phyloP scores from a whole-genome alignment of 306 rosid genomes.

The Cucumis cinereus region DNA sequence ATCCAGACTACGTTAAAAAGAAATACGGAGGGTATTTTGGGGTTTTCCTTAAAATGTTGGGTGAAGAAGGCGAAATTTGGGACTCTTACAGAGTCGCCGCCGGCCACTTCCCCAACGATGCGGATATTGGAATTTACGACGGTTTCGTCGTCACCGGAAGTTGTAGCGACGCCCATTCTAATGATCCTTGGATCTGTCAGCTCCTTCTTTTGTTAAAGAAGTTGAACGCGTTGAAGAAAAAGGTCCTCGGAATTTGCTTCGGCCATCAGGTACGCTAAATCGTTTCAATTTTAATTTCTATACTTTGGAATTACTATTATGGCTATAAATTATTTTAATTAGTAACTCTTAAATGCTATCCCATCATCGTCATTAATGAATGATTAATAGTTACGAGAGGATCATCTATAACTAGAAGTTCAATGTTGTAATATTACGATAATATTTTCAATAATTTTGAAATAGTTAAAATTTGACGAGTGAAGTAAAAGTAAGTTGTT shows the following conservation, averaged over 20 bases:
- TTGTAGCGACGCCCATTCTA: conserved; percentile 69
- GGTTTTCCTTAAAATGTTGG: conserved; percentile 52
- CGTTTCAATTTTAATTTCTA: not conserved
- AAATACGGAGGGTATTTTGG: conserved; percentile 68
- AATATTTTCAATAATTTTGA: too few relatives aligned
- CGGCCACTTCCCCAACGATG: conserved; percentile 45
- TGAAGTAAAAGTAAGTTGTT: too few relatives aligned
- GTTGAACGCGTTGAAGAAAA: conserved; percentile 44
- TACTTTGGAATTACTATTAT: not conserved
- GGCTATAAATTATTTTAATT: too few relatives aligned
- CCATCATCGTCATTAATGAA: too few relatives aligned
- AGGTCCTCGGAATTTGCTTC: conserved; percentile 75
- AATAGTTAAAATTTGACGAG: too few relatives aligned
- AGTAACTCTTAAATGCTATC: too few relatives aligned
- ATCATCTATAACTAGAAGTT: too few relatives aligned
- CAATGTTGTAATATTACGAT: too few relatives aligned
- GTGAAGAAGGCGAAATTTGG: conserved; percentile 74
- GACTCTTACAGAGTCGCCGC: conserved; percentile 38
- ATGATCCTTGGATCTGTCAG: conserved; percentile 59
- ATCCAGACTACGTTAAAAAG: conserved; percentile 64
- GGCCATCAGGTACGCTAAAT: not conserved
- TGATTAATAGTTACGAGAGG: too few relatives aligned
- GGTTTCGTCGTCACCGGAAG: conserved; percentile 84
- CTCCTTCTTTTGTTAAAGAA: conserved; percentile 34
- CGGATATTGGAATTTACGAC: conserved; percentile 26